Conservation (phyloP, 2,329 filamentous ascomycete species). For the Hypoxylon sp. region DNA sequence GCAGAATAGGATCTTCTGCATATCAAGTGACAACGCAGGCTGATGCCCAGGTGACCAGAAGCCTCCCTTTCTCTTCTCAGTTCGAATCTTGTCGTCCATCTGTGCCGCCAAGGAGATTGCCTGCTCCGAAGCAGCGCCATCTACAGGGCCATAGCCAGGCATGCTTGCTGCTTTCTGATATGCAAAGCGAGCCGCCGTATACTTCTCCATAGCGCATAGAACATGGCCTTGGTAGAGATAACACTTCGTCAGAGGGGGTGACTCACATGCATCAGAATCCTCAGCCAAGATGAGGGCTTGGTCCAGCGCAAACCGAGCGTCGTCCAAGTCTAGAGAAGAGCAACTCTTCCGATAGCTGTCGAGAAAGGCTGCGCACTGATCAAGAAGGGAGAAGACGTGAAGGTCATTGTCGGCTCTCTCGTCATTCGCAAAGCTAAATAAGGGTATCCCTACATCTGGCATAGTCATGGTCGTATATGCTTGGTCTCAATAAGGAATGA, state of each 20-base stretch:
- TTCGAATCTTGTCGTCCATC: conserved; percentile 13
- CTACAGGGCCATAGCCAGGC: not conserved
- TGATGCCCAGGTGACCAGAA: conserved; percentile 3
- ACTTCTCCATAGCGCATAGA: conserved; percentile 17
- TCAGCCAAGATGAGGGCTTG: conserved; percentile 30
- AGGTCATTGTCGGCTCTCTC: conserved; percentile 26
- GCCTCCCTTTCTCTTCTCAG: conserved; percentile 15
- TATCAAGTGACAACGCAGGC: not conserved
- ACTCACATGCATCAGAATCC: conserved; percentile 36
- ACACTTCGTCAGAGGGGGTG: conserved; percentile 35
- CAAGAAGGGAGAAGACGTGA: conserved; percentile 23
- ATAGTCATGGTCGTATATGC: conserved; percentile 25
- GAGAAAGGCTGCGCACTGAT: conserved; percentile 11
- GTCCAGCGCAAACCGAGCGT: conserved; percentile 18
- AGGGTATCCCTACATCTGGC: conserved; percentile 9
- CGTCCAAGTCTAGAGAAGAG: conserved; percentile 10
- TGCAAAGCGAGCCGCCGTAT: conserved; percentile 25
- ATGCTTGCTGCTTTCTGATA: conserved; percentile 23
- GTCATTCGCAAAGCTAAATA: conserved; percentile 27
- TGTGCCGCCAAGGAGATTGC: conserved; percentile 1
- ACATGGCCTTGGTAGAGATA: conserved; percentile 35
- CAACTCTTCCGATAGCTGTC: conserved; percentile 1
- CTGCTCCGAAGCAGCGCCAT: conserved; percentile 16
- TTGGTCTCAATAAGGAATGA: not conserved
- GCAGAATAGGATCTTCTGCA: not conserved